Evolutionary conservation across 371 early-diverging fungal species (phyloP).

Genomic region (Choanephora cucurbitarum): DNA sequence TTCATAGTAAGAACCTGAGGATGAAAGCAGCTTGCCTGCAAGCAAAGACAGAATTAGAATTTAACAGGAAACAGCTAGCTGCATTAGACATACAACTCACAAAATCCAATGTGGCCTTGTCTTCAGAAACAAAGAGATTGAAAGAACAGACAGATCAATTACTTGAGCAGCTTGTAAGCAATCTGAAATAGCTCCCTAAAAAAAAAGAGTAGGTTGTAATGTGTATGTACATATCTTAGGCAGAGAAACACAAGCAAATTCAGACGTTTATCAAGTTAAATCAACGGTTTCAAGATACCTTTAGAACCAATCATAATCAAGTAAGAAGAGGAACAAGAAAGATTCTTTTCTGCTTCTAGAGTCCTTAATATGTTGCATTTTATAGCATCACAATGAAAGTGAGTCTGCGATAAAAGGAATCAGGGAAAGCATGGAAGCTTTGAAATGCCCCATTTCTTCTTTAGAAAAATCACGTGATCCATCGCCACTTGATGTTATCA

Average conservation of each 20-base stretch:
- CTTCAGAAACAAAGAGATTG: neutral
- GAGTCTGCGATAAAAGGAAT: too few species aligned
- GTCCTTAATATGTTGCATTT: too few species aligned
- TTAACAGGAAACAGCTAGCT: conserved; percentile 1
- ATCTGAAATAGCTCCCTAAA: too few species aligned
- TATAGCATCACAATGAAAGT: too few species aligned
- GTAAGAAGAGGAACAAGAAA: neutral
- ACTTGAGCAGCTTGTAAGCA: too few species aligned
- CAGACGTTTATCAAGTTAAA: neutral
- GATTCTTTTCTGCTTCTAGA: too few species aligned
- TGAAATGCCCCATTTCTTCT: too few species aligned
- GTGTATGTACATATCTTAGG: neutral
- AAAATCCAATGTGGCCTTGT: too few species aligned
- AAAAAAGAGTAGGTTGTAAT: too few species aligned
- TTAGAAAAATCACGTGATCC: too few species aligned
- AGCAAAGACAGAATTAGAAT: conserved; percentile 13
- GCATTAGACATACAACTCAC: neutral
- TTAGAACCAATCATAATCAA: neutral
- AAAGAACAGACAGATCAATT: neutral
- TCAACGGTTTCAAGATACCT: neutral
- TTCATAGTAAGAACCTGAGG: conserved; percentile 19
- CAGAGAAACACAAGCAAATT: neutral
- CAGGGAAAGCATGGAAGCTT: too few species aligned
- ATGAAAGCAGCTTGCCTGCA: conserved; percentile 22
- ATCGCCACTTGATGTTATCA: too few species aligned